A percentile compares a stretch with the other conserved stretches of the same genome.
phyloP scores from a whole-genome alignment of 192 early-diverging fungal genomes.

The Coemansia reversa region DNA sequence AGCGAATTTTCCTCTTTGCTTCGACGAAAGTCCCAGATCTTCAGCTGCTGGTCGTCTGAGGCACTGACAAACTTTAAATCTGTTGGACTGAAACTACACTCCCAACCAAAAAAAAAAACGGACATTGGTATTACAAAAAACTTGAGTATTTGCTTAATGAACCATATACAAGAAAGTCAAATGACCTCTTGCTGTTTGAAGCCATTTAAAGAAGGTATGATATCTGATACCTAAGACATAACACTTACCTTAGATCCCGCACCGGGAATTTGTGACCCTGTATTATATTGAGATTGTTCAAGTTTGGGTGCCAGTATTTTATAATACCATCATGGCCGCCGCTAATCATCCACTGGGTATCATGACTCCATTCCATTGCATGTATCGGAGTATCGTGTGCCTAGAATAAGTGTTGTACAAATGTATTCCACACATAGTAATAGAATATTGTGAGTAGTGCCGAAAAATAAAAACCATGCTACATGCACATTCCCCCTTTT shows the following conservation, averaged over 20 bases:
- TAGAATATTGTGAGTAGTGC: slow-evolving; percentile 1
- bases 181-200: slow-evolving; percentile 49
- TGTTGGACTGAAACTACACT: slow-evolving; percentile 84
- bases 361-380: slow-evolving; percentile 95
- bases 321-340: slow-evolving; percentile 89
- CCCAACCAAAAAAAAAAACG: too few species aligned
- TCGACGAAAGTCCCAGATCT: slow-evolving; percentile 94
- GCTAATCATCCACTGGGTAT: slow-evolving; percentile 93
- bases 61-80: slow-evolving; percentile 93
- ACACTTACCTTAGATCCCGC: slow-evolving; percentile 87
- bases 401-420: slow-evolving; percentile 13
- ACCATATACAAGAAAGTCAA: slow-evolving; percentile 65
- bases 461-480: background rate
- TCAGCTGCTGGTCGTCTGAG: slow-evolving; percentile 92
- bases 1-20: slow-evolving; percentile 77
- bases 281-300: slow-evolving; percentile 89
- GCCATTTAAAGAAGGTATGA: too few species aligned
- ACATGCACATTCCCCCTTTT: background rate
- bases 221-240: background rate
- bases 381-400: slow-evolving; percentile 93
- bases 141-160: slow-evolving; percentile 85
- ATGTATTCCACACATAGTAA: slow-evolving; percentile 4
- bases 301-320: slow-evolving; percentile 98
- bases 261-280: slow-evolving; percentile 86
- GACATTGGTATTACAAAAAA: slow-evolving; percentile 67